phyloP scores from a whole-genome alignment of 2,329 filamentous ascomycete species.

The Arthrinium phaeospermum region DNA sequence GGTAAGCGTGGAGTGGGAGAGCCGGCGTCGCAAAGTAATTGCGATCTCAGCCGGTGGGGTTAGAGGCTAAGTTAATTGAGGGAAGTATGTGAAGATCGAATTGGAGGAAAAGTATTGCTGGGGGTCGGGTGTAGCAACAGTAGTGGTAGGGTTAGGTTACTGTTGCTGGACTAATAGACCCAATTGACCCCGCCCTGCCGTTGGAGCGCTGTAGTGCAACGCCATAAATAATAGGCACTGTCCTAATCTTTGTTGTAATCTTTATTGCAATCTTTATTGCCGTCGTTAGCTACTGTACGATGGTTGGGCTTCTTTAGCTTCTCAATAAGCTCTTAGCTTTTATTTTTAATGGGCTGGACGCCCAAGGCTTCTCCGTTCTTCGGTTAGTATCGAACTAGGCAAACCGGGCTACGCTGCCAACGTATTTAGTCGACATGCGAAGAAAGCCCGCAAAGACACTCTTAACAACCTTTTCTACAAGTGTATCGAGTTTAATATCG shows the following conservation, averaged over 20 bases:
- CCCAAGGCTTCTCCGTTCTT: conserved; percentile 6
- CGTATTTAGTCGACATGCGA: no score
- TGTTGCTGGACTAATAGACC: no score
- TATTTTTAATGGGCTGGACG: neutral
- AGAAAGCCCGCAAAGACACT: no score
- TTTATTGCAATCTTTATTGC: no score
- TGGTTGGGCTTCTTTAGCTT: neutral
- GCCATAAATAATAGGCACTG: no score
- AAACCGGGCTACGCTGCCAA: neutral
- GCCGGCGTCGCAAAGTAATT: neutral
- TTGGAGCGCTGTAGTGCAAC: no score
- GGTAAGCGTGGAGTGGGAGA: neutral
- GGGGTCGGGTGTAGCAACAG: no score
- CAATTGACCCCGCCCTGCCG: no score
- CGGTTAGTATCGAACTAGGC: neutral
- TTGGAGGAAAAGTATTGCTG: neutral
- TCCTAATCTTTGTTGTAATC: no score
- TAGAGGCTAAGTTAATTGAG: neutral
- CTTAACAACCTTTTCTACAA: no score
- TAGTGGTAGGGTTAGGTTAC: no score
- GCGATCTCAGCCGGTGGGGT: neutral
- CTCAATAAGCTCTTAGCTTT: neutral
- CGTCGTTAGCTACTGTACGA: neutral
- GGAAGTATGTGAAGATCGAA: neutral
- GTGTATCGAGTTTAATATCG: no score